phyloP scores from a whole-genome alignment of 352 stramenopile genomes.

The Pythium aquatile region DNA sequence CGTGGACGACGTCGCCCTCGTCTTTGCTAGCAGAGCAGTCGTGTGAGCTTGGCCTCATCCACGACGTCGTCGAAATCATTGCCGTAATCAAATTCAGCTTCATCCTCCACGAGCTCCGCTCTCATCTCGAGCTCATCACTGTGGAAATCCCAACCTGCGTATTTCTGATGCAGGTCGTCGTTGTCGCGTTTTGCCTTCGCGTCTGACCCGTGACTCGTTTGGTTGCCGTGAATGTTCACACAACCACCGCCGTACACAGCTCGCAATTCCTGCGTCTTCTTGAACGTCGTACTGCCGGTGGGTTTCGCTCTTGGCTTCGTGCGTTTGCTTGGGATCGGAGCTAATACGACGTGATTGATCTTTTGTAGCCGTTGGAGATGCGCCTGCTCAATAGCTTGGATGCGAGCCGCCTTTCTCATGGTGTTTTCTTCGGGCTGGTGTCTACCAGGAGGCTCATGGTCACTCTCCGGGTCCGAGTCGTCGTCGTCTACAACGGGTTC shows the following conservation, averaged over 20 bases:
- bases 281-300: background rate
- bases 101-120: conserved; percentile 30
- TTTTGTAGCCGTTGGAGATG: conserved; percentile 3
- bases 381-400: background rate
- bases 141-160: conserved; percentile 25
- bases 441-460: background rate
- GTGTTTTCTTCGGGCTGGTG: background rate
- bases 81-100: conserved; percentile 62
- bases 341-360: background rate
- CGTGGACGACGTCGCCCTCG: conserved; percentile 1
- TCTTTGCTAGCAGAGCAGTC: conserved; percentile 44
- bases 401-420: background rate
- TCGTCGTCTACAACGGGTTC: background rate
- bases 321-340: background rate
- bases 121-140: conserved; percentile 26
- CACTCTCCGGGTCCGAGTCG: conserved; percentile 1
- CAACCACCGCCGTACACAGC: conserved; percentile 7
- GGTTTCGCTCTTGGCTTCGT: conserved; percentile 11
- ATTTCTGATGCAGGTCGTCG: conserved; percentile 18
- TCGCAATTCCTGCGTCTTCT: conserved; percentile 21
- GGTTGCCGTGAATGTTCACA: background rate
- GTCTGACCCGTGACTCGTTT: background rate
- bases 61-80: conserved; percentile 84
- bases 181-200: background rate
- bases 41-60: conserved; percentile 57